phyloP scores from a whole-genome alignment of 2,329 filamentous ascomycete species.

The Tolypocladium nubicola region DNA sequence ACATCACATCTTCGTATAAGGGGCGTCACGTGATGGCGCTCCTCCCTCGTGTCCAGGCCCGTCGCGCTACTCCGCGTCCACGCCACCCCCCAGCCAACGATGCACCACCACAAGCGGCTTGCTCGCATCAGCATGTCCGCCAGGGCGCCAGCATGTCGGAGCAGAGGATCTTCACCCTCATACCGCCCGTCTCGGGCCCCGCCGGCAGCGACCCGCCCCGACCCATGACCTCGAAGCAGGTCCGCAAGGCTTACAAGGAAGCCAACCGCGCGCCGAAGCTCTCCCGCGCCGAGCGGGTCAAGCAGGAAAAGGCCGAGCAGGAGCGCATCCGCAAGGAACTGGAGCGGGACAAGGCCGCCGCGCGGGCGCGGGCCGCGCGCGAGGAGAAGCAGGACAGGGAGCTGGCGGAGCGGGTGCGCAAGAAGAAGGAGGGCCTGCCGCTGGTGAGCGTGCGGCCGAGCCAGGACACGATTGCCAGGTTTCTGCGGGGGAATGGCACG shows the following conservation, averaged over 20 bases:
- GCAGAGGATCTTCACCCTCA: slow-evolving; percentile 34
- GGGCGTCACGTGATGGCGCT: slow-evolving; percentile 6
- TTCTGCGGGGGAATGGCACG: slow-evolving; percentile 29
- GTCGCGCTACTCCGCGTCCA: background rate
- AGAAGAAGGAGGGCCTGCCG: slow-evolving; percentile 40
- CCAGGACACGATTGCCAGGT: slow-evolving; percentile 45
- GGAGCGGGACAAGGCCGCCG: slow-evolving; percentile 36
- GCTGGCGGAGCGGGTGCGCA: slow-evolving; percentile 34
- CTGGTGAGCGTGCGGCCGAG: slow-evolving; percentile 44
- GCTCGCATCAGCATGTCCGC: slow-evolving; percentile 2
- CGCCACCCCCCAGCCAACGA: background rate
- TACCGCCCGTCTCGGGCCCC: slow-evolving; percentile 19
- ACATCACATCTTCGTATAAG: too few relatives aligned
- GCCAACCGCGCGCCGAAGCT: slow-evolving; percentile 23
- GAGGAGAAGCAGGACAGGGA: slow-evolving; percentile 48
- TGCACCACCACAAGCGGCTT: background rate
- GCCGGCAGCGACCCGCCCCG: background rate
- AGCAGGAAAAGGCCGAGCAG: slow-evolving; percentile 36
- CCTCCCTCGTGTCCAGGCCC: slow-evolving; percentile 5
- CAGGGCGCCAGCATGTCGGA: slow-evolving; percentile 18
- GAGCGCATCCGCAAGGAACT: slow-evolving; percentile 43
- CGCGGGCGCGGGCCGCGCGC: slow-evolving; percentile 36
- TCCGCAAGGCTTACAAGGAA: slow-evolving; percentile 25
- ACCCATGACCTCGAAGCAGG: slow-evolving; percentile 32
- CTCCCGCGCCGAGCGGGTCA: slow-evolving; percentile 27